A percentile compares a stretch with the other conserved stretches of the same genome.
phyloP scores from a whole-genome alignment of 192 early-diverging fungal genomes.

The Coemansia sp. region DNA sequence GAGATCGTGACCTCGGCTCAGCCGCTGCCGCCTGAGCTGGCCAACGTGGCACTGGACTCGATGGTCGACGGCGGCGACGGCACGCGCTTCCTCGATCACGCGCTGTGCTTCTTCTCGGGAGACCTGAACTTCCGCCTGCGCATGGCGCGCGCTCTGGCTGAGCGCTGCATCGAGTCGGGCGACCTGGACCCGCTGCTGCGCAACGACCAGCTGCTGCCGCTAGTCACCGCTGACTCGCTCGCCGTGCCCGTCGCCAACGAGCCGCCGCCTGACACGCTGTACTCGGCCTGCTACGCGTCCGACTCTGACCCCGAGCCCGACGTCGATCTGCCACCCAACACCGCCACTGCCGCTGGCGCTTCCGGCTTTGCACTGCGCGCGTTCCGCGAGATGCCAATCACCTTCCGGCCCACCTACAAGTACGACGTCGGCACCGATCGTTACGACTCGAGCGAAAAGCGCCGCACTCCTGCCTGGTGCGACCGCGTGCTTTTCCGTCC shows the following conservation, averaged over 20 bases:
- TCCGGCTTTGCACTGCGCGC: slow-evolving; percentile 72
- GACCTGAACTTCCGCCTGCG: slow-evolving; percentile 95
- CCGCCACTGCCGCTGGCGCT: slow-evolving; percentile 37
- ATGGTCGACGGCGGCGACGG: slow-evolving; percentile 83
- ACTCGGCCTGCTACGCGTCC: slow-evolving; percentile 3
- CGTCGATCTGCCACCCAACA: slow-evolving; percentile 3
- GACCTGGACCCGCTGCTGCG: slow-evolving; percentile 62
- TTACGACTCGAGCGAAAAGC: slow-evolving; percentile 94
- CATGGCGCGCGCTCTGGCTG: slow-evolving; percentile 64
- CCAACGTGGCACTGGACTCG: slow-evolving; percentile 51
- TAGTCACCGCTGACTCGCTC: slow-evolving; percentile 22
- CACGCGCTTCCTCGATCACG: slow-evolving; percentile 75
- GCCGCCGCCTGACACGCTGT: neutral
- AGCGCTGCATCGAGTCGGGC: slow-evolving; percentile 56
- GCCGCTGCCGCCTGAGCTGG: slow-evolving; percentile 52
- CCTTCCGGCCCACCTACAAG: slow-evolving; percentile 97
- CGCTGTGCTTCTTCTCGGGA: slow-evolving; percentile 75
- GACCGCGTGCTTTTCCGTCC: slow-evolving; percentile 81
- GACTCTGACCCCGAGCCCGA: slow-evolving; percentile 32
- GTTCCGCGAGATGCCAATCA: slow-evolving; percentile 75
- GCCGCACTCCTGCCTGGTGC: slow-evolving; percentile 92
- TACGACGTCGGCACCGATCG: slow-evolving; percentile 81
- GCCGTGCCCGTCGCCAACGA: neutral
- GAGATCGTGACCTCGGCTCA: slow-evolving; percentile 8
- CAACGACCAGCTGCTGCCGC: slow-evolving; percentile 64